Evolutionary conservation across 495 filamentous ascomycete species (phyloP), one percentile per base, ranked within the genome.

Genomic region (Letharia columbiana): DNA sequence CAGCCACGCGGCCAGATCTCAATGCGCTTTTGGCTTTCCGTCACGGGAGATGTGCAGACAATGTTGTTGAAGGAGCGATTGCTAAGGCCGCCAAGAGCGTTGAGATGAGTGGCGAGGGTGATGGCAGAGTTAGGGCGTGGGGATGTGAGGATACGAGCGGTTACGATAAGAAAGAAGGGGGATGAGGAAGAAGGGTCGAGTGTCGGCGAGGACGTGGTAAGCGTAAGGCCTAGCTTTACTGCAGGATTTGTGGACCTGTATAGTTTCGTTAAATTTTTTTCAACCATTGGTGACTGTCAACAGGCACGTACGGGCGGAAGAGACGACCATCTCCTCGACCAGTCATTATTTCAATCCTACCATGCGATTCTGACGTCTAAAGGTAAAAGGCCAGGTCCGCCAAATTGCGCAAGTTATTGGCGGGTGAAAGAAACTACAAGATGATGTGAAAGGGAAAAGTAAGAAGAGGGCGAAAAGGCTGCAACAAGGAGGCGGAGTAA

Each of bases 101-200:
- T 60, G 15, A 40, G 58, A 41, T 60, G 41, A 20, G 58, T 42
- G 12, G 58, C 20, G 39, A 60, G 37, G n/a, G 20, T 60, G n/a
- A 42, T 42, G 13, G 58, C 17, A 35, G 41, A 42, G 15, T 6
- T 2, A 4, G 58, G 58, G 20, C 28, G 58, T 5, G 58, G 37
- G 8, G 35, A 41, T 42, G 5, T 60, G 39, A 60, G 58, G 11
- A 60, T 39, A 28, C 10, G 58, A 20, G 58, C 58, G 37, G 37
- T 60, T 20, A 42, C 37, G 9, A 20, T 42, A 13, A 60, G 35
- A 23, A 28, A 40, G 58, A 60, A 42, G 35, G 44, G 44, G 44
- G 44, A 18, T 47, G 17, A 13, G 58, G 13, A 40, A 2, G 37
- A 41, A 13, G 58, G 58, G 11, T 39, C 41, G 3, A 60, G 39